phyloP scores from a whole-genome alignment of 1,139 yeast species.

The Torulaspora pretoriensis region DNA sequence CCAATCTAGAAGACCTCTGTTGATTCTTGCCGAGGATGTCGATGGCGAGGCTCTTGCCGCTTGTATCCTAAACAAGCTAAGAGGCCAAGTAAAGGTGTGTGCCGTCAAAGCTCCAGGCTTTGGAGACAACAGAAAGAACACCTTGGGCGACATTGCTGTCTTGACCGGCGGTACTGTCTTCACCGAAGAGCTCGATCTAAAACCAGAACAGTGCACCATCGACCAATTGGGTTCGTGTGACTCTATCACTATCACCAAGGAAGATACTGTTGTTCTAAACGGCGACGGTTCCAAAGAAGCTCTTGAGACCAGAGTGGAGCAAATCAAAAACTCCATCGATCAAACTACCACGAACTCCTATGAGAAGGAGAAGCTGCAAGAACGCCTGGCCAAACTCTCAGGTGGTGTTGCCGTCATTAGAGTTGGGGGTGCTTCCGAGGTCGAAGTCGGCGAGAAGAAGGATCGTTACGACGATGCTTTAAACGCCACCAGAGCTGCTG shows the following conservation, averaged over 20 bases:
- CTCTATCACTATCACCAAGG: conserved; percentile 90
- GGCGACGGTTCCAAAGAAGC: conserved; percentile 93
- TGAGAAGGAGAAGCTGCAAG: conserved; percentile 97
- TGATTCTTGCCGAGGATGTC: conserved; percentile 93
- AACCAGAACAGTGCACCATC: conserved; percentile 92
- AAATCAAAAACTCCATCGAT: conserved; percentile 78
- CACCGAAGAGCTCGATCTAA: conserved; percentile 96
- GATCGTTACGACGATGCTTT: conserved; percentile 99
- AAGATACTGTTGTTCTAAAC: conserved; percentile 91
- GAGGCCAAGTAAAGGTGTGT: conserved; percentile 98
- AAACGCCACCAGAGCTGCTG: conserved; percentile 99
- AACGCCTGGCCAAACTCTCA: conserved; percentile 94
- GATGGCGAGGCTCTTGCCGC: conserved; percentile 99
- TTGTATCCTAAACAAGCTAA: conserved; percentile 93
- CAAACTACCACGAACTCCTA: conserved; percentile 83
- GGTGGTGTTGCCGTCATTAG: conserved; percentile 99
- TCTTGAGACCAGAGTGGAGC: conserved; percentile 91
- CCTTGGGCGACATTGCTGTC: conserved; percentile 94
- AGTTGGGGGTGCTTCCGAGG: conserved; percentile 98
- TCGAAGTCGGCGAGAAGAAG: conserved; percentile 99
- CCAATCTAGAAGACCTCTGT: conserved; percentile 91
- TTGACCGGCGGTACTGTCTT: conserved; percentile 97
- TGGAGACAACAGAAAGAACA: conserved; percentile 99
- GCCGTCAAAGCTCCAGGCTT: conserved; percentile 99
- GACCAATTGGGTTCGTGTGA: conserved; percentile 94